Evolutionary conservation across 805 yeast genomes (phyloP), one percentile per base, ranked within the genome.

Genomic region (Debaryomyces hansenii): DNA sequence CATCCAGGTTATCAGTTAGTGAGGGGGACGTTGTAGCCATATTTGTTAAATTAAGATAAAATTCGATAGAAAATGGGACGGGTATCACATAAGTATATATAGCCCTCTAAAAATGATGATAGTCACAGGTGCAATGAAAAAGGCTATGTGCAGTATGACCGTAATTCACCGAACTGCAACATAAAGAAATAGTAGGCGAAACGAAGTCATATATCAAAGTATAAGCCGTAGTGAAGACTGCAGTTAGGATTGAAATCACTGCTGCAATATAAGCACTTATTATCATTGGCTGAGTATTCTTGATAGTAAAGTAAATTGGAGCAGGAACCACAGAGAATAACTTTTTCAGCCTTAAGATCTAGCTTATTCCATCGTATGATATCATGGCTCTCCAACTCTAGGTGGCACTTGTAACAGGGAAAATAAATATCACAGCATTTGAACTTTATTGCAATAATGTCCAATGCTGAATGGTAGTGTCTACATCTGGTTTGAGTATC

Each of bases 331-430:
- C 77, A 72, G 10, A 69, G 52, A 3, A 72, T 50, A 29, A 68
- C 70, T 33, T 48, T 41, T 14, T 51, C 57, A 9, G 32, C 12
- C 0, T 31, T 15, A 3, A 47, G 28, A 7, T 49, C 53, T 2
- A 21, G 29, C 6, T 4, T 12, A 2, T 32, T 40, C 53, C 56
- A 57, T 37, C 52, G 48, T 24, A 48, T 49, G 5, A 48, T 38
- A n/a, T 20, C 44, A 45, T 50, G 46, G 16, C 20, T 12, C 27
- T 15, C 28, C 9, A 8, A 21, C 33, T 54, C 57, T 16, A 50
- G 49, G 49, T 72, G 77, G 54, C 77, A 72, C 50, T 68, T 48
- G 53, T 55, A 67, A 54, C 77, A 72, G 2, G 76, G 74, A 48
- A 58, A 72, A 47, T 63, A 72, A 12, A 43, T 40, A 4, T 46